These are phyloP conservation scores for Acrodontium crateriforme DNA, from an alignment of 2,329 filamentous ascomycete species.

Conservation along the genomic window DNA sequence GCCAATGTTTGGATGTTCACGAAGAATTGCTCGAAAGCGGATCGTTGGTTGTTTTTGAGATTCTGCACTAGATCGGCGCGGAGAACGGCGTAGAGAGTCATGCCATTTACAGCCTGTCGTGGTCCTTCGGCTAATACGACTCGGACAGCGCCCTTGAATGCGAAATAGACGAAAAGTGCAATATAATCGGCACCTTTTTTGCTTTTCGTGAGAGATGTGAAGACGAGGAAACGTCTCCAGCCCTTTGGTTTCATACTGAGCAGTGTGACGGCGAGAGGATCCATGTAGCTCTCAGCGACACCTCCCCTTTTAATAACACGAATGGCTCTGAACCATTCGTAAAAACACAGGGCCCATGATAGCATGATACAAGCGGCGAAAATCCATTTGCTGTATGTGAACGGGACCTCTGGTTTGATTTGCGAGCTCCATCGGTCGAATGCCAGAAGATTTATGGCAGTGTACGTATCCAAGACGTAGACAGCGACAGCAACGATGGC, in stretches of 20 bases:
- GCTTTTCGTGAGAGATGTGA: constrained; percentile 78
- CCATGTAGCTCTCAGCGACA: constrained; percentile 82
- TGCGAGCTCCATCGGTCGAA: constrained; percentile 83
- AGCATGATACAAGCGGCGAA: constrained; percentile 86
- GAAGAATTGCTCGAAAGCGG: constrained; percentile 62
- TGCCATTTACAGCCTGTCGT: constrained; percentile 76
- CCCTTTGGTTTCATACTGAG: constrained; percentile 73
- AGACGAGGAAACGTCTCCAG: constrained; percentile 84
- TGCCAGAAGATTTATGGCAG: constrained; percentile 75
- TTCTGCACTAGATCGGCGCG: constrained; percentile 53
- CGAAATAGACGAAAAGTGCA: constrained; percentile 83
- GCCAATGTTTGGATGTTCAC: constrained; percentile 64
- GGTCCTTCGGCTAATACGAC: constrained; percentile 84
- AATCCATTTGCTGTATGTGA: constrained; percentile 81
- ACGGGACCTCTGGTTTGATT: constrained; percentile 63
- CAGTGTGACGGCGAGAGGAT: constrained; percentile 70
- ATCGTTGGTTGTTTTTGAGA: constrained; percentile 39
- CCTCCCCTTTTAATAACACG: constrained; percentile 73
- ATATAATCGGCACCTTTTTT: constrained; percentile 84
- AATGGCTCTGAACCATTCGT: constrained; percentile 66
- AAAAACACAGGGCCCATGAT: constrained; percentile 69
- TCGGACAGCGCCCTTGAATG: constrained; percentile 70
- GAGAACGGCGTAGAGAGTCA: constrained; percentile 79
- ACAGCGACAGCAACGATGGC: constrained; percentile 67
- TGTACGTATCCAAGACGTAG: constrained; percentile 84